Percentiles rank a stretch among this genome's conserved stretches.
Evolutionary conservation across 768 basidiomycete genomes (phyloP).

Genomic region (Pleurotus giganteus): DNA sequence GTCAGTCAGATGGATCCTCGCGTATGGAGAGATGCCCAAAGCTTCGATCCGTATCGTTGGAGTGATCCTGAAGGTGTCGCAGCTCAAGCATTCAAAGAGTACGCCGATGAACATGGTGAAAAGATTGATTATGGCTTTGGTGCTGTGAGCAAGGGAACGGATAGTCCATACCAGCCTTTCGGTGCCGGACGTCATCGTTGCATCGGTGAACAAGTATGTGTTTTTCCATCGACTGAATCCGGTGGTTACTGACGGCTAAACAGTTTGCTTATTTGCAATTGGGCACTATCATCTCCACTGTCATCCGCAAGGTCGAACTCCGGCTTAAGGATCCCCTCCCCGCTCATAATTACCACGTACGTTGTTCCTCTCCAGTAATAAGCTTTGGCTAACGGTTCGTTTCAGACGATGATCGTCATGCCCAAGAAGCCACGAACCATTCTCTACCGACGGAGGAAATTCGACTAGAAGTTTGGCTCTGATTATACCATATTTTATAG

Average conservation of each 20-base stretch:
- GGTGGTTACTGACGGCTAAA: background rate
- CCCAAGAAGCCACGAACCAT: constrained; percentile 70
- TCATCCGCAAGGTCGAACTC: constrained; percentile 77
- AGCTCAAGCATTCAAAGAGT: constrained; percentile 71
- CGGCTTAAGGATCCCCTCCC: constrained; percentile 69
- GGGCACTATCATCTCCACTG: constrained; percentile 74
- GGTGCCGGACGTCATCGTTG: constrained; percentile 96
- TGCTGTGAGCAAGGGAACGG: constrained; percentile 92
- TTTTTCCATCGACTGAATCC: background rate
- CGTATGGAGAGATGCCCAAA: constrained; percentile 70
- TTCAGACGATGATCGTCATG: constrained; percentile 91
- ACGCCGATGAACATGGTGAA: constrained; percentile 74
- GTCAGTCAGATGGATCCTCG: constrained; percentile 84
- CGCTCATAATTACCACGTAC: constrained; percentile 85
- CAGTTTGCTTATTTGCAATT: constrained; percentile 96
- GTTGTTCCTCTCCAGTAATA: constrained; percentile 24
- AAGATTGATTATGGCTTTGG: constrained; percentile 98
- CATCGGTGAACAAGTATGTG: constrained; percentile 80
- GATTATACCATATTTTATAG: constrained; percentile 4
- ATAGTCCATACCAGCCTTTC: constrained; percentile 95
- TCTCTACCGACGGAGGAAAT: constrained; percentile 63
- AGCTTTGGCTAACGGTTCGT: background rate
- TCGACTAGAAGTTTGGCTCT: constrained; percentile 30
- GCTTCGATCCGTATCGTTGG: constrained; percentile 87
- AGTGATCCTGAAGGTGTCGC: constrained; percentile 81